phyloP scores from a whole-genome alignment of 495 filamentous ascomycete genomes.

The Hypoxylon fragiforme region DNA sequence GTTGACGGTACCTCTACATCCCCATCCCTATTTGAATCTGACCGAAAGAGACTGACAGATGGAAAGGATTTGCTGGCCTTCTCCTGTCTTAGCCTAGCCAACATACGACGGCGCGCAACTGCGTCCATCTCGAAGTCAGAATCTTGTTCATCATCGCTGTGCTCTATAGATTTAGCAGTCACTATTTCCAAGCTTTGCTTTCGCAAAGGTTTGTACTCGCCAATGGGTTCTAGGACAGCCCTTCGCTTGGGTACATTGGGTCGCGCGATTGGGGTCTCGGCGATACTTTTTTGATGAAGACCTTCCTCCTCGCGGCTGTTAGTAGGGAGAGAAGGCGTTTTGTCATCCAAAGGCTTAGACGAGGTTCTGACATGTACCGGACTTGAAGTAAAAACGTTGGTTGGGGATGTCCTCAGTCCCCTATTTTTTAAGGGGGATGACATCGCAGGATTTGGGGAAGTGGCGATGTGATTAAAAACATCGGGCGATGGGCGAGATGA shows the following conservation, averaged over 20 bases:
- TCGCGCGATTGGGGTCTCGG: slow-evolving; percentile 14
- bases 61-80: slow-evolving; percentile 43
- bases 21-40: slow-evolving; percentile 23
- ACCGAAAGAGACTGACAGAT: slow-evolving; percentile 41
- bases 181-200: slow-evolving; percentile 23
- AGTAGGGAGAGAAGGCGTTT: slow-evolving; percentile 19
- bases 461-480: slow-evolving; percentile 40
- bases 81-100: slow-evolving; percentile 39
- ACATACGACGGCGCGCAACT: slow-evolving; percentile 23
- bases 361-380: slow-evolving; percentile 24
- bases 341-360: slow-evolving; percentile 18
- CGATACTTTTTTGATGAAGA: slow-evolving; percentile 11
- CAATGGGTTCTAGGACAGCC: slow-evolving; percentile 30
- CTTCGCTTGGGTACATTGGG: slow-evolving; percentile 8
- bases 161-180: slow-evolving; percentile 20
- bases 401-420: slow-evolving; percentile 44
- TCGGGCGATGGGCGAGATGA: slow-evolving; percentile 54
- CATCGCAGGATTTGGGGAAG: slow-evolving; percentile 42
- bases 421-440: slow-evolving; percentile 52
- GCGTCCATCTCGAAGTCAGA: slow-evolving; percentile 25
- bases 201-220: slow-evolving; percentile 30
- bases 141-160: slow-evolving; percentile 18
- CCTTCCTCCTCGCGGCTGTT: slow-evolving; percentile 13
- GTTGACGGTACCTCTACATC: slow-evolving; percentile 47
- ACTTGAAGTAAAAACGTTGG: slow-evolving; percentile 39